A percentile compares a stretch with the other conserved stretches of the same genome.
Conservation (phyloP, 2,329 filamentous ascomycete genomes). For the Colletotrichum abscissum region DNA sequence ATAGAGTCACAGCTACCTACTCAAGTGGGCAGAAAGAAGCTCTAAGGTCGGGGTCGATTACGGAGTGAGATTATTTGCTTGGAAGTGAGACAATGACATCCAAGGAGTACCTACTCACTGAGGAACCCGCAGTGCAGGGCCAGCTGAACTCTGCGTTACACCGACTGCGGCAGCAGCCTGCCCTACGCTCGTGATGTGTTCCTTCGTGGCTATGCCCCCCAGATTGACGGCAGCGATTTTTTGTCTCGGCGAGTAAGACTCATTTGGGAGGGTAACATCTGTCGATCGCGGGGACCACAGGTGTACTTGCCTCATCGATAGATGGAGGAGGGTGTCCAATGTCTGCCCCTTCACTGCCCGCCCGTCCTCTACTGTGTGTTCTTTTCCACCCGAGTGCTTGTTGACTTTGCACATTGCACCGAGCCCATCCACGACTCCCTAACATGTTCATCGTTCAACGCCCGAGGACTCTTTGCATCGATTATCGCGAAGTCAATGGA, state of each 20-base stretch:
- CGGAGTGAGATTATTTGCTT: neutral
- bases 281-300: slow-evolving; percentile 8
- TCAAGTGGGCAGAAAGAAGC: neutral
- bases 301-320: neutral
- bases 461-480: neutral
- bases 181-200: slow-evolving; percentile 9
- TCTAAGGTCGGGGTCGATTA: neutral
- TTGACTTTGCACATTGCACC: neutral
- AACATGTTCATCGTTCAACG: slow-evolving; percentile 6
- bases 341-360: slow-evolving; percentile 1
- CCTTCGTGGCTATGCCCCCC: slow-evolving; percentile 20
- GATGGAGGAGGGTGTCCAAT: neutral
- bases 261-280: neutral
- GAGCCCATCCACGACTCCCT: neutral
- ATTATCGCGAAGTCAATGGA: neutral
- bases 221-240: neutral
- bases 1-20: neutral
- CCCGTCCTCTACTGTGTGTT: neutral
- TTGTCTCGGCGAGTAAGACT: slow-evolving; percentile 4
- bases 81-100: neutral
- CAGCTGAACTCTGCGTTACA: neutral
- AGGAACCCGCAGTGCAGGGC: neutral
- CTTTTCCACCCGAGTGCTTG: neutral
- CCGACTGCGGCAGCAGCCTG: neutral
- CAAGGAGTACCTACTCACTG: neutral